Evolutionary conservation across 73 alveolate genomes (phyloP).

Genomic region (Paramecium sexaurelia): DNA sequence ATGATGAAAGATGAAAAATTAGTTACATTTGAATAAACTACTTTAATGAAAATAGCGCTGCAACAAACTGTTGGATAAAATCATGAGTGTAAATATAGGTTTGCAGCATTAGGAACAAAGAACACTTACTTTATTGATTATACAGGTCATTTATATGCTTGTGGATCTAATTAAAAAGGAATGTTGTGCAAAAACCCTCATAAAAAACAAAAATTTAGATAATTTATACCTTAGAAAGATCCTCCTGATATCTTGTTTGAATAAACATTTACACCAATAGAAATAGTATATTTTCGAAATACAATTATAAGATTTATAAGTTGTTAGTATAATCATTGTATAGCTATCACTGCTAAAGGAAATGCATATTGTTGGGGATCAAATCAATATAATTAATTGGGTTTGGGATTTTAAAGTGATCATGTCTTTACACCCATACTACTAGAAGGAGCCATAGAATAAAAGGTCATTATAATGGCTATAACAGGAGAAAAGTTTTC

Average conservation of each 20-base stretch:
- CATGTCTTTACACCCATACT: conserved; percentile 40
- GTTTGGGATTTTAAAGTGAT: conserved; percentile 58
- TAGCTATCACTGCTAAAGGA: conserved; percentile 64
- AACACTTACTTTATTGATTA: conserved; percentile 51
- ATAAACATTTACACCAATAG: conserved; percentile 21
- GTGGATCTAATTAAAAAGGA: conserved; percentile 62
- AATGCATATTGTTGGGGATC: conserved; percentile 67
- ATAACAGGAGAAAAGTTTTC: conserved; percentile 63
- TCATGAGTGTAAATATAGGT: conserved; percentile 23
- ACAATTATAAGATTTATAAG: conserved; percentile 33
- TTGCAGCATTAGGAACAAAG: conserved; percentile 26
- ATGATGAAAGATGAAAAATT: conserved; percentile 10
- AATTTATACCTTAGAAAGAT: conserved; percentile 26
- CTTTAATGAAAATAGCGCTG: background rate
- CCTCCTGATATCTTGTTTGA: conserved; percentile 7
- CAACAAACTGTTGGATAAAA: background rate
- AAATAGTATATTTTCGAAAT: background rate
- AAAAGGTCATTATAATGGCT: conserved; percentile 36
- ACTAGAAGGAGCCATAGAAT: conserved; percentile 63
- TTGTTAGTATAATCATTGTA: conserved; percentile 62
- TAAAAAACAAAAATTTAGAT: conserved; percentile 22
- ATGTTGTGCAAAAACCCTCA: conserved; percentile 54
- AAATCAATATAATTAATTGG: conserved; percentile 56
- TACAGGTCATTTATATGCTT: conserved; percentile 58
- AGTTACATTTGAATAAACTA: background rate